Evolutionary conservation across 257 asterid species (phyloP).

Genomic region (Capsicum rhomboideum): DNA sequence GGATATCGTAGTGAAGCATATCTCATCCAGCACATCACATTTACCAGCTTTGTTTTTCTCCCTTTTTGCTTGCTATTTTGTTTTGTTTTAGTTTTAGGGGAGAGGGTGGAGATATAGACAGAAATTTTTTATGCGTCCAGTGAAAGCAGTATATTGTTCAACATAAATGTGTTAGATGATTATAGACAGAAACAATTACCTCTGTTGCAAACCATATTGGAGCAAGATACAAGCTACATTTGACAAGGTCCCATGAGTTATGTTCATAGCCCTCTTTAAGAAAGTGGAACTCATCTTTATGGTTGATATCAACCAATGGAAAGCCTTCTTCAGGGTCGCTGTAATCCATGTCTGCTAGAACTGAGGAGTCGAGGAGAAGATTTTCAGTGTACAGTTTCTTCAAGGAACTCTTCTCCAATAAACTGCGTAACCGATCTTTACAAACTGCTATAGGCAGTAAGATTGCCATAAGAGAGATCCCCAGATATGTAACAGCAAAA

Average conservation of each 20-base stretch:
- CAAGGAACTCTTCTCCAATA: slow-evolving; percentile 19
- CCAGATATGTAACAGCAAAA: slow-evolving; percentile 63
- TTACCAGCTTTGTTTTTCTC: background rate
- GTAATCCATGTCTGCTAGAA: slow-evolving; percentile 27
- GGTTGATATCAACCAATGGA: slow-evolving; percentile 25
- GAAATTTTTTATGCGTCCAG: background rate
- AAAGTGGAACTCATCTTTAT: slow-evolving; percentile 27
- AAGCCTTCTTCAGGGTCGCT: slow-evolving; percentile 36
- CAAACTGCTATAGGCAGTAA: slow-evolving; percentile 58
- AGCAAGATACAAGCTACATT: slow-evolving; percentile 53
- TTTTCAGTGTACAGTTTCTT: slow-evolving; percentile 12
- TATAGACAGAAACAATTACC: slow-evolving; percentile 27
- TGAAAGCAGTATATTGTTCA: background rate
- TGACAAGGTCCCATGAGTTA: slow-evolving; percentile 31
- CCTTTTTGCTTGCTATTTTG: background rate
- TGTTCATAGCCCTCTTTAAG: slow-evolving; percentile 23
- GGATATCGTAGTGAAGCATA: background rate
- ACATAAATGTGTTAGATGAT: background rate
- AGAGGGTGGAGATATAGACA: background rate
- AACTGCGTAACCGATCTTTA: slow-evolving; percentile 44
- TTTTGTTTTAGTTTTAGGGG: background rate
- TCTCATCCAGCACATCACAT: background rate
- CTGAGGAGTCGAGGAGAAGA: slow-evolving; percentile 19
- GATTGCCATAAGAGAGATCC: slow-evolving; percentile 72
- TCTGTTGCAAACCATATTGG: slow-evolving; percentile 73